phyloP scores from a whole-genome alignment of 2,329 filamentous ascomycete species.

The Chaetomium sp. region DNA sequence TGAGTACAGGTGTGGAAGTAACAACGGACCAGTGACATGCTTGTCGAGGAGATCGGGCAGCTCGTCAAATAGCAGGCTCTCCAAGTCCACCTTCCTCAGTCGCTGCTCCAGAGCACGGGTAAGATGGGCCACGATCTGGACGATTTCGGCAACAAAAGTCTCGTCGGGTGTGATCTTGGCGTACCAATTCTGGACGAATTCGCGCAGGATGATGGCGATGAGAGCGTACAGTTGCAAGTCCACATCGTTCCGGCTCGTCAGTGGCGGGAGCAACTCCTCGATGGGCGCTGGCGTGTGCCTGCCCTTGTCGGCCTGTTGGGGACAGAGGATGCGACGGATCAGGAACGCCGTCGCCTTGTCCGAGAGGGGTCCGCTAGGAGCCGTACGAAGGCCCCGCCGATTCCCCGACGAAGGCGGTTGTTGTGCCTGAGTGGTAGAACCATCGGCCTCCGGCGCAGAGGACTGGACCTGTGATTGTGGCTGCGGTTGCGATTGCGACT shows the following conservation, averaged over 20 bases:
- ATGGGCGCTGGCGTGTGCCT: slow-evolving; percentile 51
- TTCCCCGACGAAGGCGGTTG: neutral
- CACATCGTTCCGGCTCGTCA: slow-evolving; percentile 91
- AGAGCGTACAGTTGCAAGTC: slow-evolving; percentile 91
- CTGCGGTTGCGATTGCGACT: too few species aligned
- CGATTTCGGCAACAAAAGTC: slow-evolving; percentile 76
- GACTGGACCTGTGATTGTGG: too few species aligned
- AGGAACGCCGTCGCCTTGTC: slow-evolving; percentile 74
- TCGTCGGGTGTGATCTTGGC: slow-evolving; percentile 85
- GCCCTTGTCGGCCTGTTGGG: slow-evolving; percentile 60
- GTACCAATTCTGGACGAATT: slow-evolving; percentile 93
- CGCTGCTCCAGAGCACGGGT: slow-evolving; percentile 83
- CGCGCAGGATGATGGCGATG: slow-evolving; percentile 79
- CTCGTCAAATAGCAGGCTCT: slow-evolving; percentile 79
- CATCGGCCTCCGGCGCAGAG: too few species aligned
- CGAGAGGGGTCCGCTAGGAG: slow-evolving; percentile 49
- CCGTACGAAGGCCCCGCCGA: slow-evolving; percentile 14
- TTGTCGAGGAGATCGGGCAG: slow-evolving; percentile 72
- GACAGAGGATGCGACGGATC: slow-evolving; percentile 77
- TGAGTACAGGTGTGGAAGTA: neutral
- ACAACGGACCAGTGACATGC: slow-evolving; percentile 64
- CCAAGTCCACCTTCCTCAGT: slow-evolving; percentile 73
- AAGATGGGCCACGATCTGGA: slow-evolving; percentile 88
- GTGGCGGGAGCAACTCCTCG: slow-evolving; percentile 75
- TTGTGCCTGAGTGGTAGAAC: neutral